phyloP scores from a whole-genome alignment of 2,329 filamentous ascomycete species.

The Rhynchosporium agropyri region DNA sequence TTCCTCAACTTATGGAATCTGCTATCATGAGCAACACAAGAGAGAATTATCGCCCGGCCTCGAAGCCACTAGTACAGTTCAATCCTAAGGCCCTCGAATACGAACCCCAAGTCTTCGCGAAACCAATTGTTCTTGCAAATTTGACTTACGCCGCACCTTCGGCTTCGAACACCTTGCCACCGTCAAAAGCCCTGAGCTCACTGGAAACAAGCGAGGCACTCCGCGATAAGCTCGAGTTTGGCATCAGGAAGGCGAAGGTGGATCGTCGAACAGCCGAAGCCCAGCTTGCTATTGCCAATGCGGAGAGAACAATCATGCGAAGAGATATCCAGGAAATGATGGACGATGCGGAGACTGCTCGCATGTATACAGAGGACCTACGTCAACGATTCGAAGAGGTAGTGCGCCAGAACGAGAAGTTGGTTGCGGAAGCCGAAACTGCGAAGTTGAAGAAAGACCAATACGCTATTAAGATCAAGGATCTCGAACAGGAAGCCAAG shows the following conservation, averaged over 20 bases:
- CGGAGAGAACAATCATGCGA: background rate
- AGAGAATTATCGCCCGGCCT: background rate
- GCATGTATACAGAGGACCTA: constrained; percentile 2
- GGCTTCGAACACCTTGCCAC: background rate
- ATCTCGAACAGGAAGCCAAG: background rate
- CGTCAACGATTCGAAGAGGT: background rate
- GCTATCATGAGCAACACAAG: background rate
- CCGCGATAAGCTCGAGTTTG: background rate
- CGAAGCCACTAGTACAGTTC: background rate
- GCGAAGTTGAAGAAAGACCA: background rate
- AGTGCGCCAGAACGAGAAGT: background rate
- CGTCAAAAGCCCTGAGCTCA: background rate
- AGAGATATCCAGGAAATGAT: background rate
- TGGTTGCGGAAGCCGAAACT: background rate
- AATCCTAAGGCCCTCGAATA: background rate
- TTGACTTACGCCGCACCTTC: background rate
- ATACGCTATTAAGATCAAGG: background rate
- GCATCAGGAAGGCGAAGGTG: background rate
- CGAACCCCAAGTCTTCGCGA: background rate
- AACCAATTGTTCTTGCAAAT: background rate
- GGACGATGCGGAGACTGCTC: background rate
- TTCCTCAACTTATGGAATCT: background rate
- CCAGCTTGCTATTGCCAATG: background rate
- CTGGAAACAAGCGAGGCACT: background rate
- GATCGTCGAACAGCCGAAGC: background rate